A percentile compares a stretch with the other conserved stretches of the same genome.
phyloP scores from a whole-genome alignment of 805 yeast genomes.

The Starmerella scarabaei region DNA sequence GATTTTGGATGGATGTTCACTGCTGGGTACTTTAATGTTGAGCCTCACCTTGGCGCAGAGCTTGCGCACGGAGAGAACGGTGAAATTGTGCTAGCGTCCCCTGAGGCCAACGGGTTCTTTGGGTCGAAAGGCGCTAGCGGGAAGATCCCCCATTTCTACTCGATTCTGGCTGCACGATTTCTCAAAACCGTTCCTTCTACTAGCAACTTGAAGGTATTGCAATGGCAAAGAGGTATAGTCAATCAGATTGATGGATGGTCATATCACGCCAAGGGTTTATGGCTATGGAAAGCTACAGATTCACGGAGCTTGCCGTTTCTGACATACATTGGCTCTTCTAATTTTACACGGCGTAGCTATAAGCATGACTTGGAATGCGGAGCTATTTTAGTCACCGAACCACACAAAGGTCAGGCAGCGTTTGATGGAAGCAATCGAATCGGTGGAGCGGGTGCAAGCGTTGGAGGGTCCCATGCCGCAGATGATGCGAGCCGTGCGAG shows the following conservation, averaged over 20 bases:
- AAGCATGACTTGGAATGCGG: constrained; percentile 79
- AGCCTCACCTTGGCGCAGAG: constrained; percentile 51
- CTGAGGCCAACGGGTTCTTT: constrained; percentile 87
- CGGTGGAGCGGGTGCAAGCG: no score
- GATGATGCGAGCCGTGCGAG: no score
- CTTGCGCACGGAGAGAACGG: constrained; percentile 40
- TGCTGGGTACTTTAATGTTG: constrained; percentile 92
- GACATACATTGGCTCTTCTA: constrained; percentile 83
- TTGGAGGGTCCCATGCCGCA: no score
- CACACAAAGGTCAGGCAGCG: neutral
- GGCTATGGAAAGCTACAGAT: constrained; percentile 39
- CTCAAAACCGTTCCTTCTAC: constrained; percentile 39
- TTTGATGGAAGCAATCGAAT: no score
- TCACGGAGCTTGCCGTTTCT: constrained; percentile 49
- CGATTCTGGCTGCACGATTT: constrained; percentile 59
- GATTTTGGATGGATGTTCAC: constrained; percentile 70
- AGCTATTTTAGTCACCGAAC: constrained; percentile 43
- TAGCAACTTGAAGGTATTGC: constrained; percentile 45
- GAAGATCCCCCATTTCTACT: constrained; percentile 75
- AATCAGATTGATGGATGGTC: constrained; percentile 85
- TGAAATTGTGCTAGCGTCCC: constrained; percentile 73
- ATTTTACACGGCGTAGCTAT: constrained; percentile 84
- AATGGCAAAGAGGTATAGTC: constrained; percentile 81
- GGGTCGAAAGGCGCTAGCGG: constrained; percentile 70
- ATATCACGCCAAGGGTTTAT: constrained; percentile 92